phyloP scores from a whole-genome alignment of 176 grass and related monocot species.

The Rhynchospora pubera region DNA sequence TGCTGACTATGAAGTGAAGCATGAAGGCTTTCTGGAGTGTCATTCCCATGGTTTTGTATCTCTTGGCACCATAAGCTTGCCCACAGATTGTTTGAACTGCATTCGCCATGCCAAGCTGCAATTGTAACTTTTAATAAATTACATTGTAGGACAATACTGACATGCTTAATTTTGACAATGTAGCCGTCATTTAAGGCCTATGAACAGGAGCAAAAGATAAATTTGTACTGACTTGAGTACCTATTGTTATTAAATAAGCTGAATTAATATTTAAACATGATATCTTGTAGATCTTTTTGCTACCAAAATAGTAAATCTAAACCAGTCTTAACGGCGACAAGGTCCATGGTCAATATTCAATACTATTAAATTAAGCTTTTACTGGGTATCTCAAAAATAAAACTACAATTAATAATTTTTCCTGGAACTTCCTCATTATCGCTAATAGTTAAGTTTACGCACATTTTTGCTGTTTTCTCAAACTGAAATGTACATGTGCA shows the following conservation, averaged over 20 bases:
- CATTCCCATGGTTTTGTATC: slow-evolving; percentile 21
- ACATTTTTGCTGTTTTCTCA: too few relatives aligned
- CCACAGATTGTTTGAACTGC: slow-evolving; percentile 25
- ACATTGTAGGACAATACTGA: not conserved
- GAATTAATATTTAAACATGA: not conserved
- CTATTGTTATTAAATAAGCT: not conserved
- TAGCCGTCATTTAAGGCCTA: not conserved
- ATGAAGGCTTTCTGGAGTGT: slow-evolving; percentile 22
- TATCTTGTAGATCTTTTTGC: too few relatives aligned
- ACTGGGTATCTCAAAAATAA: not conserved
- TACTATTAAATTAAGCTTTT: not conserved
- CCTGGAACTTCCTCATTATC: not conserved
- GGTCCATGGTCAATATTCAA: too few relatives aligned
- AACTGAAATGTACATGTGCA: not conserved
- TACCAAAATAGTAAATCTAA: too few relatives aligned
- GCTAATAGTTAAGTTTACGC: not conserved
- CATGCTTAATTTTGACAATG: not conserved
- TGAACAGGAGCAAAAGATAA: not conserved
- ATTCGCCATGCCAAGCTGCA: slow-evolving; percentile 8
- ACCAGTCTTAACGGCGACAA: too few relatives aligned
- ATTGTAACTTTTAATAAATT: not conserved
- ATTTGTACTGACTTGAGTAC: not conserved
- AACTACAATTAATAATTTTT: not conserved
- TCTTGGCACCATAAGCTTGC: slow-evolving; percentile 35
- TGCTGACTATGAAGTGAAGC: slow-evolving; percentile 25